Base-by-base conservation (phyloP, 2,329 filamentous ascomycete genomes). In the Parafenestella ontariensis region DNA sequence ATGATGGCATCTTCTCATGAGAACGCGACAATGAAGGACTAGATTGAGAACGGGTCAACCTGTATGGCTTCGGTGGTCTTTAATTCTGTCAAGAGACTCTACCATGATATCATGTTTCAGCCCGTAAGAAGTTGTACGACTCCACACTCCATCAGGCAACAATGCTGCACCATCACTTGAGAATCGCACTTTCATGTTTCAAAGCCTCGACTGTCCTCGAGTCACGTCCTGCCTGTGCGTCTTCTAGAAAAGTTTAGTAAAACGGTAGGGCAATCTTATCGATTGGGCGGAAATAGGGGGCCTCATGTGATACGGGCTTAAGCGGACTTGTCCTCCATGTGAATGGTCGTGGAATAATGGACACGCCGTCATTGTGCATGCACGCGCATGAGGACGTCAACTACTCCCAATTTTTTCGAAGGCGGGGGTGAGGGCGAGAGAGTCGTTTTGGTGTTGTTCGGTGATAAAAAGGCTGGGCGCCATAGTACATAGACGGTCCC, bases 301-400 rank as follows among this genome's bases (percentile, higher is more conserved):
- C 47, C 17, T 57, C 58, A 59, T 49, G 41, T 65, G 61, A 66
- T 53, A 20, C 59, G 65, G 64, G 67, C 29, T 66, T 69, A 69
- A 66, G 61, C 68, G 62, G 65, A 62, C 49, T 36, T 55, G 55
- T 15, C 47, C 50, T 49, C 44, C 51, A 66, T 49, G 60, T 62
- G 59, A 62, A 59, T 61, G 52, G 48, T 43, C 49, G 46, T 37
- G 39, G 34, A 18, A 34, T 31, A 36, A 15, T 40, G 42, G 46
- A 50, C 41, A 55, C 55, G 49, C 58, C 61, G 66, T 70, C 69
- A 72, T 72, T 62, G 62, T 69, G 68, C 68, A 71, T 68, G 44
- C 34, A 18, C 47, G 52, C 51, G 64, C 59, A 56, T 53, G 42
- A 55, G 49, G 54, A 58, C 53, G 45, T 57, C 52, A 58, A 48